Conservation (phyloP, 768 basidiomycete species). For the Termitomyces titanicus region DNA sequence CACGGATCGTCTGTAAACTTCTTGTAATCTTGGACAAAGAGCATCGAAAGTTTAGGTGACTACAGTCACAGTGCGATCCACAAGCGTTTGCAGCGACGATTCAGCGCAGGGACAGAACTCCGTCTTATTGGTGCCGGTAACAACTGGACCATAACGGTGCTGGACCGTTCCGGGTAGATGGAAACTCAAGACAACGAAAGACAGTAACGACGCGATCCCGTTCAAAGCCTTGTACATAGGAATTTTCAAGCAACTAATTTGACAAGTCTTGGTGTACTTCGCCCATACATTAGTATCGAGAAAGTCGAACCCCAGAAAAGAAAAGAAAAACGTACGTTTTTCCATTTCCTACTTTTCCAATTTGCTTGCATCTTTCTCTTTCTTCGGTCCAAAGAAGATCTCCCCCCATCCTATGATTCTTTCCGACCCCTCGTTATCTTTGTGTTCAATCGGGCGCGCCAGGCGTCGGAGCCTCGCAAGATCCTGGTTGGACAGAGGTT, state of each 20-base stretch:
- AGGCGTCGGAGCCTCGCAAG: slow-evolving; percentile 52
- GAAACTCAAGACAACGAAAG: neutral
- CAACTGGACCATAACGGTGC: neutral
- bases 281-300: neutral
- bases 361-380: slow-evolving; percentile 21
- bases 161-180: neutral
- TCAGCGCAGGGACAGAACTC: neutral
- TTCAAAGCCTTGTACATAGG: neutral
- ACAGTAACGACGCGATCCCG: neutral
- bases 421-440: slow-evolving; percentile 7
- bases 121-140: neutral
- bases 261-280: slow-evolving; percentile 6
- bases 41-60: too few relatives aligned
- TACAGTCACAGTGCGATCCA: too few relatives aligned
- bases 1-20: neutral
- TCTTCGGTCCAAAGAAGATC: slow-evolving; percentile 42
- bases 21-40: neutral
- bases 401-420: slow-evolving; percentile 45
- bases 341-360: slow-evolving; percentile 37
- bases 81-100: neutral
- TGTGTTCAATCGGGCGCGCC: slow-evolving; percentile 28
- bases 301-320: neutral
- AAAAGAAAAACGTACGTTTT: slow-evolving; percentile 26
- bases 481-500: slow-evolving; percentile 44
- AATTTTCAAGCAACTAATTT: neutral